These are phyloP conservation scores for Herpomyces periplanetae DNA, from an alignment of 2,329 filamentous ascomycete species.

Conservation along the genomic window DNA sequence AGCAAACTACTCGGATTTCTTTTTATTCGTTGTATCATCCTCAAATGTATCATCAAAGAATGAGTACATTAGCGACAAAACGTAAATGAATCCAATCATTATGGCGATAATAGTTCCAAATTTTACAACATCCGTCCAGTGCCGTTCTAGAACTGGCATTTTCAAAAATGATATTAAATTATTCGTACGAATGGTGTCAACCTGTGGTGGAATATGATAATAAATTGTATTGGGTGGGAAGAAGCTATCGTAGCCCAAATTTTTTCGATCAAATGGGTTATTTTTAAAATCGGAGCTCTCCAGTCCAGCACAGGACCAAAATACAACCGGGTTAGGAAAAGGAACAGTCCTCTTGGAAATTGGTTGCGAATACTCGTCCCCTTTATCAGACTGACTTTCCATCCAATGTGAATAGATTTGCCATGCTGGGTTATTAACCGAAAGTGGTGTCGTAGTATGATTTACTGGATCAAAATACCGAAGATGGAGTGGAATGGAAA, in stretches of 20 bases:
- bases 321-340: slow-evolving; percentile 45
- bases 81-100: slow-evolving; percentile 9
- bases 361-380: too few relatives aligned
- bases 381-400: too few relatives aligned
- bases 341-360: too few relatives aligned
- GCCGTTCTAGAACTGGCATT: slow-evolving; percentile 10
- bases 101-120: slow-evolving; percentile 9
- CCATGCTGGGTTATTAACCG: slow-evolving; percentile 13
- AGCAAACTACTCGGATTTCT: too few relatives aligned
- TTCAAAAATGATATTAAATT: slow-evolving; percentile 6
- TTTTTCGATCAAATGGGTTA: slow-evolving; percentile 51
- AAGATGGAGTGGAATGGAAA: slow-evolving; percentile 40
- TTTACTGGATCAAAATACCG: slow-evolving; percentile 37
- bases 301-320: slow-evolving; percentile 47
- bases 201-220: slow-evolving; percentile 19
- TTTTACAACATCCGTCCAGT: slow-evolving; percentile 8
- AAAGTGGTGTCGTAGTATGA: slow-evolving; percentile 6
- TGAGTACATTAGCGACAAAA: slow-evolving; percentile 9
- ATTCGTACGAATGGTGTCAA: slow-evolving; percentile 1
- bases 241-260: slow-evolving; percentile 47
- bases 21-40: too few relatives aligned
- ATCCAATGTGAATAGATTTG: too few relatives aligned
- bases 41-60: too few relatives aligned
- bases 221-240: slow-evolving; percentile 43
- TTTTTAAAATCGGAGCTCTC: slow-evolving; percentile 23